Conservation (phyloP, 371 early-diverging fungal genomes). For the Mortierella sp. region DNA sequence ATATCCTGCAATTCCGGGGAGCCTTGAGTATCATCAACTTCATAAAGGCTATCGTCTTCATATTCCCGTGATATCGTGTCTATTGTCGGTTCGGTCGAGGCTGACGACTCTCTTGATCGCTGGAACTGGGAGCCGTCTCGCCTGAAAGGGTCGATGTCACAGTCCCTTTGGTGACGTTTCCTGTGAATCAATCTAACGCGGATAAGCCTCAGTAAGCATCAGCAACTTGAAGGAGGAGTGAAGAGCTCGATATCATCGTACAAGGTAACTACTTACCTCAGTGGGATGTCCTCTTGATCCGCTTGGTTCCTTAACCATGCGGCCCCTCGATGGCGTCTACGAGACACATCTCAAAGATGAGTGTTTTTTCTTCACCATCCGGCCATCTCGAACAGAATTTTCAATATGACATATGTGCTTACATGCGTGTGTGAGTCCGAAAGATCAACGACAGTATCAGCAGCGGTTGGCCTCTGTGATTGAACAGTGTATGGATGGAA, state of each 20-base stretch:
- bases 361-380: not conserved
- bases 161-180: slow-evolving; percentile 10
- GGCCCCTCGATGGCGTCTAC: not conserved
- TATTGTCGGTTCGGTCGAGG: not conserved
- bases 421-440: slow-evolving; percentile 1
- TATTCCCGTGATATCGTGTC: not conserved
- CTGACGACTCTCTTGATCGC: not conserved
- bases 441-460: slow-evolving; percentile 6
- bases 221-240: not conserved
- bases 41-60: slow-evolving; percentile 13
- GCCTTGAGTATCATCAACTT: slow-evolving; percentile 5
- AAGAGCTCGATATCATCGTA: not conserved
- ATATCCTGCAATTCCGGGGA: not conserved
- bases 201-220: not conserved
- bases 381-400: not conserved
- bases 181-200: slow-evolving; percentile 10
- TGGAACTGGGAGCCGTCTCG: no score
- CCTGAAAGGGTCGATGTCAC: slow-evolving; percentile 9
- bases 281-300: not conserved
- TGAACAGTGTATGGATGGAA: slow-evolving; percentile 7
- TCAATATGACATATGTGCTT: not conserved
- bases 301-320: not conserved
- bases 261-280: not conserved
- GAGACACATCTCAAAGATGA: not conserved
- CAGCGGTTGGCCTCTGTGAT: slow-evolving; percentile 7